Percentiles rank a stretch among this genome's conserved stretches.
These are phyloP conservation scores for Crithidia acanthocephali DNA, from an alignment of 208 protist species.

Conservation along the genomic window DNA sequence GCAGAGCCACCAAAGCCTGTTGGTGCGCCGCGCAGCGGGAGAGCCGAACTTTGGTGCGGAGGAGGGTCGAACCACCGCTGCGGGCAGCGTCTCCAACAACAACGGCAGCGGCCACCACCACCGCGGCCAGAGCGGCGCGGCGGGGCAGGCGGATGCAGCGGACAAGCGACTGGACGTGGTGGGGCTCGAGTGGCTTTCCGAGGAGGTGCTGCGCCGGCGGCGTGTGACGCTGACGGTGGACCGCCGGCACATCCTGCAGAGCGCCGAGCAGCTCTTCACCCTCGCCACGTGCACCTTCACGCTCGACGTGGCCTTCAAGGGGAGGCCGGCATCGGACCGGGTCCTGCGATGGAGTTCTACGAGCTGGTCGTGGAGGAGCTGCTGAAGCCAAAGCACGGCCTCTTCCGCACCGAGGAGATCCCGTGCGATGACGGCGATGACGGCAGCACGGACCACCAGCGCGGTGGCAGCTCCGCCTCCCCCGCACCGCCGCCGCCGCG, in stretches of 20 bases:
- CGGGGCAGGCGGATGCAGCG: not conserved
- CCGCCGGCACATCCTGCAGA: slow-evolving; percentile 46
- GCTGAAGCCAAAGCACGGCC: slow-evolving; percentile 34
- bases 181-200: slow-evolving; percentile 55
- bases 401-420: slow-evolving; percentile 63
- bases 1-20: slow-evolving; percentile 24
- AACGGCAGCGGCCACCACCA: too few species aligned
- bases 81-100: not conserved
- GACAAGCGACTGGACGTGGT: slow-evolving; percentile 35
- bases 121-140: not conserved
- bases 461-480: not conserved
- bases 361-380: slow-evolving; percentile 59
- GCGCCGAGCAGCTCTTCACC: slow-evolving; percentile 44
- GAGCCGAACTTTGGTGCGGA: slow-evolving; percentile 12
- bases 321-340: slow-evolving; percentile 79
- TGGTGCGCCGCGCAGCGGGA: slow-evolving; percentile 10
- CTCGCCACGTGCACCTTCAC: slow-evolving; percentile 62
- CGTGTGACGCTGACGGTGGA: slow-evolving; percentile 50
- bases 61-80: not conserved
- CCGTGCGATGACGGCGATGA: slow-evolving; percentile 7
- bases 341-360: slow-evolving; percentile 84
- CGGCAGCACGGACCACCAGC: not conserved
- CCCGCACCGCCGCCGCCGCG: not conserved
- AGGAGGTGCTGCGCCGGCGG: slow-evolving; percentile 25
- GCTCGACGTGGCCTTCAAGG: slow-evolving; percentile 79